Evolutionary conservation across 257 asterid genomes (phyloP), one percentile per base, ranked within the genome.

Genomic region (Penstemon eatonii): DNA sequence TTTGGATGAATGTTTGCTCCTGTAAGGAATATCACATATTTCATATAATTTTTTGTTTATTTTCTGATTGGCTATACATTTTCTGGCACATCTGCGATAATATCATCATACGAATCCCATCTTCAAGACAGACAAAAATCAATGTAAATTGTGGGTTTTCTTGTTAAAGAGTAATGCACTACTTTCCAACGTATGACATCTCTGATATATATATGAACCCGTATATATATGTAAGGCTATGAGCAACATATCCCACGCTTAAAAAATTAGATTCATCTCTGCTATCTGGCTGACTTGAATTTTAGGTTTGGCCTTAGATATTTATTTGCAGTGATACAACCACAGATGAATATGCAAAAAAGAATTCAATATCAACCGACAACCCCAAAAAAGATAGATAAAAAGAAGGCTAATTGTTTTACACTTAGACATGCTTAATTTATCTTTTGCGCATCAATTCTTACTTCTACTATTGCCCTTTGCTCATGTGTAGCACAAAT

Each of bases 401-500:
- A 38, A 49, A 15, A 60, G 19, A 54, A 5, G 3, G 57, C 5
- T 1, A 12, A 67, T 12, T 44, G 41, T 44, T 63, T 49, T 45
- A 56, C 67, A 60, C 43, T 15, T 19, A 56, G 67, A 13, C 13
- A 56, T 60, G 42, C 44, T 63, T n/a, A 25, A 63, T 60, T 56
- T 49, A 51, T 69, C 71, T 74, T 54, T n/a, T 68, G 39, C 59
- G 38, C 54, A 56, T 77, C 64, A 40, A 25, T 66, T 76, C 72
- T 77, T 67, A 75, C 68, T 38, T 56, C 56, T 54, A 19, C 70
- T 68, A 60, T 53, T 77, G 62, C 50, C 38, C 39, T 73, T 42
- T 72, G 56, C 67, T 68, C 57, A 13, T 76, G 63, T 69, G 83
- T 58, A 93, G 99, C 99, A 94, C 90, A 91, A 94, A 82, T 94